Evolutionary conservation across 1,139 yeast genomes (phyloP), one percentile per base, ranked within the genome.

Genomic region (Geotrichum klebahnii): DNA sequence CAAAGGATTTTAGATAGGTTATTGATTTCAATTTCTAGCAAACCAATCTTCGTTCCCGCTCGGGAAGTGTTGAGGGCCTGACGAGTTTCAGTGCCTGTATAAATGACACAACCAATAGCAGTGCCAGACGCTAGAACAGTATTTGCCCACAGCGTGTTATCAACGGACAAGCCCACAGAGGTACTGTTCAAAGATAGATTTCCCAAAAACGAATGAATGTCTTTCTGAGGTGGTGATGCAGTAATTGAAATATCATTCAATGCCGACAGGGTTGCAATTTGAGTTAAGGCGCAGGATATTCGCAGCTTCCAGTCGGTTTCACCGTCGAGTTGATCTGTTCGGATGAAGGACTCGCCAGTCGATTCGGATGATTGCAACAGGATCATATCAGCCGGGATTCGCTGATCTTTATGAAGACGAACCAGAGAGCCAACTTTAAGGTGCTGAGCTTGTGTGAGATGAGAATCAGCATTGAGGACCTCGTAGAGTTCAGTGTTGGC

Each of bases 241-340:
- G 81, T 75, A 19, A 90, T 70, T 34, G 76, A 74, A 12, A 84
- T 75, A 16, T 77, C 69, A 48, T 71, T 69, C 23, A 73, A 66
- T 22, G 76, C 58, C 44, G 76, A 78, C 35, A 70, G 73, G 26
- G 71, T 67, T 44, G 80, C 61, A 17, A 65, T 61, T 67, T 92
- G 97, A 0, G 97, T 87, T 26, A 81, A 64, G 8, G 81, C 77
- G 49, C 81, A 76, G 0, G 97, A 94, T 29, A 86, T 72, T 59
- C 96, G 74, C 51, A 94, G 73, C 66, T 94, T 94, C 99, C 99
- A 94, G 69, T 94, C 99, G 8, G 99, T 94, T 66, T 94, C 99
- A 61, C 99, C 99, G 67, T 94, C 99, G 48, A 94, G 73, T 67
- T 94, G 99, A 70, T 94, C 99, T 0, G 99, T 94, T 61, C 95